Percentiles rank a stretch among this genome's conserved stretches.
Conservation (phyloP, 805 yeast species). For the Metschnikowia continentalis region DNA sequence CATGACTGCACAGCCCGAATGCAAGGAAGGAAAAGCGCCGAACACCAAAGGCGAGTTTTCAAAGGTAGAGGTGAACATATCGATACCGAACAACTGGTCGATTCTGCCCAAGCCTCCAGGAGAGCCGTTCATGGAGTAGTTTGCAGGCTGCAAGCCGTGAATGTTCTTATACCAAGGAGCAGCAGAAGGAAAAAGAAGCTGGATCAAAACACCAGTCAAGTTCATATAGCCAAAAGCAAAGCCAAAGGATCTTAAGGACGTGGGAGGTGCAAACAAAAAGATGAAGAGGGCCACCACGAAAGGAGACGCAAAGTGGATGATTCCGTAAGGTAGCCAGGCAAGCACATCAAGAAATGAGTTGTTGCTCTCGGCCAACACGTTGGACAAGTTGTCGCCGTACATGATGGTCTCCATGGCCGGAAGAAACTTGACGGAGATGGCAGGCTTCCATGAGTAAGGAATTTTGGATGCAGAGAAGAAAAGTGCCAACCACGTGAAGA, state of each 20-base stretch:
- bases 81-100: slow-evolving; percentile 72
- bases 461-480: slow-evolving; percentile 75
- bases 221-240: slow-evolving; percentile 96
- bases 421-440: slow-evolving; percentile 80
- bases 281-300: slow-evolving; percentile 75
- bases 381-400: slow-evolving; percentile 86
- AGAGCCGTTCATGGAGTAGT: slow-evolving; percentile 86
- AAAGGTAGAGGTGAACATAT: slow-evolving; percentile 79
- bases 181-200: slow-evolving; percentile 85
- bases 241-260: slow-evolving; percentile 74
- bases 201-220: slow-evolving; percentile 76
- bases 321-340: slow-evolving; percentile 95
- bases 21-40: slow-evolving; percentile 85
- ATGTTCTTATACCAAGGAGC: slow-evolving; percentile 94
- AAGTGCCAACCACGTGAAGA: slow-evolving; percentile 79
- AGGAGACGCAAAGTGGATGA: slow-evolving; percentile 87
- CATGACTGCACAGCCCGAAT: slow-evolving; percentile 92
- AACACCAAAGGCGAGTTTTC: slow-evolving; percentile 86
- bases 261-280: slow-evolving; percentile 90
- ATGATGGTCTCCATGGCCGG: slow-evolving; percentile 91
- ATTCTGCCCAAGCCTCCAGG: slow-evolving; percentile 94
- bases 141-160: slow-evolving; percentile 85
- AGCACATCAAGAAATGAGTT: slow-evolving; percentile 66
- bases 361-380: slow-evolving; percentile 72
- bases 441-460: slow-evolving; percentile 72